phyloP scores from a whole-genome alignment of 768 basidiomycete species.

The Gloeophyllum trabeum region DNA sequence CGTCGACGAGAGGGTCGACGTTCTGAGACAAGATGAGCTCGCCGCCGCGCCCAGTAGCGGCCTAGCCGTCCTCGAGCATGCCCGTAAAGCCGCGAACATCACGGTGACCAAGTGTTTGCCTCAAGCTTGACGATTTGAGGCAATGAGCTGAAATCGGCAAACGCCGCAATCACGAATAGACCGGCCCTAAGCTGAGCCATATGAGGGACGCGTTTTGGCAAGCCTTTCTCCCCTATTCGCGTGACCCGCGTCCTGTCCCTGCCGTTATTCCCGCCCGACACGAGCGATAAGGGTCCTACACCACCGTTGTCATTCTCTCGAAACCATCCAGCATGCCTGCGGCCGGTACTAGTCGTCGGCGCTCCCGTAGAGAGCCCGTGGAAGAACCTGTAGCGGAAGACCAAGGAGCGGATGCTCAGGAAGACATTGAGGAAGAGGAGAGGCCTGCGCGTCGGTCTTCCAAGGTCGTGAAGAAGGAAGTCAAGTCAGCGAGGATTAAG shows the following conservation, averaged over 20 bases:
- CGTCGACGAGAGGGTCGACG: not conserved
- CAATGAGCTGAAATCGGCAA: no score
- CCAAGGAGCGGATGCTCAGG: constrained; percentile 21
- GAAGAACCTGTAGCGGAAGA: constrained; percentile 52
- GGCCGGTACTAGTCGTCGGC: constrained; percentile 18
- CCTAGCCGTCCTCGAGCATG: not conserved
- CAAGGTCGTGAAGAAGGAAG: constrained; percentile 19
- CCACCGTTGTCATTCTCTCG: no score
- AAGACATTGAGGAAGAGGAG: constrained; percentile 31
- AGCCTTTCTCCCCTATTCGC: no score
- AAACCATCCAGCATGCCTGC: constrained; percentile 17
- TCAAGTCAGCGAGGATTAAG: constrained; percentile 17
- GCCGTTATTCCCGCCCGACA: no score
- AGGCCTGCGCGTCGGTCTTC: constrained; percentile 20
- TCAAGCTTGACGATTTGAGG: no score
- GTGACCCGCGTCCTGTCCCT: no score
- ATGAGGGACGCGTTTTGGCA: constrained; percentile 8
- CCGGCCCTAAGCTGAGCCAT: constrained; percentile 21
- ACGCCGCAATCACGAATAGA: constrained; percentile 11
- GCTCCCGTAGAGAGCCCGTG: constrained; percentile 33
- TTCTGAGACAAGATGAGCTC: not conserved
- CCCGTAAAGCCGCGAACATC: constrained; percentile 11
- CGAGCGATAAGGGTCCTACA: no score
- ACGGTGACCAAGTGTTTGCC: no score
- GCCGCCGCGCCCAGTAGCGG: no score